phyloP scores from a whole-genome alignment of 2,329 filamentous ascomycete genomes.

The Ploettnerulaceae sp. region DNA sequence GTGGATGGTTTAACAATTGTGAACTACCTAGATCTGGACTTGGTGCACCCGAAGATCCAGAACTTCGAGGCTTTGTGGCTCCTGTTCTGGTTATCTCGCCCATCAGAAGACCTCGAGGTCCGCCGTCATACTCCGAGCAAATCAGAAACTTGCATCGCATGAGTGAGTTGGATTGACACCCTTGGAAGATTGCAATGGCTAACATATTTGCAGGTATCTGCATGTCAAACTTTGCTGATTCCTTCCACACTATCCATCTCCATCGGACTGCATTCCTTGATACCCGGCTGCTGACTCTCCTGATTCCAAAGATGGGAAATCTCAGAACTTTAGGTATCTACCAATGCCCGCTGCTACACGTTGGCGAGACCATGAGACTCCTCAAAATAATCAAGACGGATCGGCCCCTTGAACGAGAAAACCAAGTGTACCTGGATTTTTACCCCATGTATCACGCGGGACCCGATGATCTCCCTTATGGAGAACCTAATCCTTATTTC shows the following conservation, averaged over 20 bases:
- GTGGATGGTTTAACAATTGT: constrained; percentile 16
- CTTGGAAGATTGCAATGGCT: background rate
- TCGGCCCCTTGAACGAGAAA: constrained; percentile 17
- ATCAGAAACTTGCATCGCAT: constrained; percentile 17
- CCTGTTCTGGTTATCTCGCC: constrained; percentile 16
- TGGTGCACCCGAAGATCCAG: background rate
- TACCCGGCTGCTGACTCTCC: constrained; percentile 19
- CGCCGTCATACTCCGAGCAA: constrained; percentile 15
- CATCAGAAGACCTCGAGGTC: constrained; percentile 8
- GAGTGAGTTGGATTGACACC: constrained; percentile 18
- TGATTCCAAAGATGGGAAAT: constrained; percentile 28
- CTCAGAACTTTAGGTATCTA: constrained; percentile 28
- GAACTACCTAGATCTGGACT: constrained; percentile 11
- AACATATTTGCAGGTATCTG: constrained; percentile 14
- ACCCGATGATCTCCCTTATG: background rate
- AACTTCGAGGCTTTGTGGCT: constrained; percentile 11
- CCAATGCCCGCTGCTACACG: constrained; percentile 28
- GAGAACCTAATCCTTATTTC: background rate
- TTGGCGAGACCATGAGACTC: constrained; percentile 23
- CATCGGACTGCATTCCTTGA: constrained; percentile 29
- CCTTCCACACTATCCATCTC: constrained; percentile 26
- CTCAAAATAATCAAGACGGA: constrained; percentile 26
- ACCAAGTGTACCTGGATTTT: constrained; percentile 27
- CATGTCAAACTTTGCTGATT: constrained; percentile 22
- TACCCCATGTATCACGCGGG: constrained; percentile 28